These are phyloP conservation scores for Baudoinia panamericana DNA, from an alignment of 495 filamentous ascomycete species.

Conservation along the genomic window DNA sequence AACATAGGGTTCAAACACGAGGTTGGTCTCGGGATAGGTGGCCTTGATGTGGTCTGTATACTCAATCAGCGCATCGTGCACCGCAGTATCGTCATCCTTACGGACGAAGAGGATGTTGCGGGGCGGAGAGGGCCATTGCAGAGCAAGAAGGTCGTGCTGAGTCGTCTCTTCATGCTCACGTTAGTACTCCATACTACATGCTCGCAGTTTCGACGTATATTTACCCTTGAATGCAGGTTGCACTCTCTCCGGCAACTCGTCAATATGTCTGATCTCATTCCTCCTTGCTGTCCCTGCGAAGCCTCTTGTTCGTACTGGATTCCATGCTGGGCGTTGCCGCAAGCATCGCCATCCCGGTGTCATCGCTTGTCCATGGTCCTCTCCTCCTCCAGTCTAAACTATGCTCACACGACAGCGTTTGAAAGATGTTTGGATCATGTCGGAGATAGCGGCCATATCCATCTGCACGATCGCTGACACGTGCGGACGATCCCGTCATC, in stretches of 20 bases:
- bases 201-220: conserved; percentile 14
- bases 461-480: no score
- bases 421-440: no score
- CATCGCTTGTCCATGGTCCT: conserved; percentile 13
- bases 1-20: conserved; percentile 70
- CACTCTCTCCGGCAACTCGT: conserved; percentile 41
- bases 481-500: no score
- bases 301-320: conserved; percentile 16
- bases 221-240: conserved; percentile 44
- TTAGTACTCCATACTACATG: conserved; percentile 11
- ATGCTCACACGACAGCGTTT: not conserved
- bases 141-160: conserved; percentile 53
- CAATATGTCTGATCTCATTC: conserved; percentile 37
- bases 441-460: no score
- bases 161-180: conserved; percentile 35
- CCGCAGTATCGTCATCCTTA: conserved; percentile 60
- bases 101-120: conserved; percentile 83
- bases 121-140: conserved; percentile 81
- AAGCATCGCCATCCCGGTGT: conserved; percentile 13
- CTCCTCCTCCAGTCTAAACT: not conserved
- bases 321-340: not conserved
- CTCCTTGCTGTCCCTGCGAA: conserved; percentile 36
- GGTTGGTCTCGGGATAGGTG: conserved; percentile 65
- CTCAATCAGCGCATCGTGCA: conserved; percentile 59
- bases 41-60: conserved; percentile 69